Evolutionary conservation across 495 filamentous ascomycete genomes (phyloP), one percentile per base, ranked within the genome.

Genomic region (Trypethelium eluteriae): DNA sequence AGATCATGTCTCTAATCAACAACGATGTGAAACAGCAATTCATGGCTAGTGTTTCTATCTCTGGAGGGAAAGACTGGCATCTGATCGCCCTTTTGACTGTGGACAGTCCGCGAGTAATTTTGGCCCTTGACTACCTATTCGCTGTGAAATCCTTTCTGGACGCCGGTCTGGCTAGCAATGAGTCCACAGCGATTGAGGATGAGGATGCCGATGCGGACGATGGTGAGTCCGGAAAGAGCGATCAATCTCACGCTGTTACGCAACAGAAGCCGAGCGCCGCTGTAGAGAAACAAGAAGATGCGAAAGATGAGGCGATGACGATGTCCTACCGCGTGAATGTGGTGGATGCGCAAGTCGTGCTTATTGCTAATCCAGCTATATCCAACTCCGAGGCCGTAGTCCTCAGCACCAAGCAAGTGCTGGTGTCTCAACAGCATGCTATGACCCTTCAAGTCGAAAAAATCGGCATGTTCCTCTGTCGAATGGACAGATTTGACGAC

Each of bases 1-100:
- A 95, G 75, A 96, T 98, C 76, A 98, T 98, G 94, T 93, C 93
- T 34, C 86, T 95, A 69, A 90, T 92, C 71, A 98, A 97, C 74
- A 90, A 91, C 68, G 88, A 89, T 63, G 92, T 94, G 10, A 90
- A 96, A 73, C 94, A 98, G 78, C 86, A 89, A 68, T 96, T 98
- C 74, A 98, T 98, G 95, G 94, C 94, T 44, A 95, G 89, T 77
- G 79, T 98, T 38, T 92, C 92, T 7, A 93, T 98, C 74, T 93
- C 95, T 7, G 90, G 91, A 36, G 93, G 93, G 2, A 78, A 87
- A 39, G 88, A 96, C 9, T 84, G 85, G 68, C 90, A 89, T 78
- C 76, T 97, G 61, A 92, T 98, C 70, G 92, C 90, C 3, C 89
- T 97, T 74, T 81, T 96, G 68, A 95, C 92, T n/a, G 85, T 98